A percentile compares a stretch with the other conserved stretches of the same genome.
phyloP scores from a whole-genome alignment of 23 red algal genomes.

The Chondrus crispus region DNA sequence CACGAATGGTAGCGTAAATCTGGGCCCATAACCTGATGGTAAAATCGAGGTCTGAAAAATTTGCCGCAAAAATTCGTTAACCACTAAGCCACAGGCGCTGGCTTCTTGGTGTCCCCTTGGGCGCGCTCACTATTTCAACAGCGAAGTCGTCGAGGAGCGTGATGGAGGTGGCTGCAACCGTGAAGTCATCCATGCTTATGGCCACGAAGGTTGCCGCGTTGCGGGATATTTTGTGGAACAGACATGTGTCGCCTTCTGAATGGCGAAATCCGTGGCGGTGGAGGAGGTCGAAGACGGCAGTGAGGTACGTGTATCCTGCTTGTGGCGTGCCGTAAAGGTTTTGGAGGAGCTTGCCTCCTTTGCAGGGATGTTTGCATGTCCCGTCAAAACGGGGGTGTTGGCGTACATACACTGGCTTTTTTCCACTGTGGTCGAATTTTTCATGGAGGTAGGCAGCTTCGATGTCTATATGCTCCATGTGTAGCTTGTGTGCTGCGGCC shows the following conservation, averaged over 20 bases:
- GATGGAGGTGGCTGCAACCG: not conserved
- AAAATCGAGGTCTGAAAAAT: too few relatives aligned
- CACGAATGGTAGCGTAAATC: too few relatives aligned
- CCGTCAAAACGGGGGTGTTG: conserved; percentile 19
- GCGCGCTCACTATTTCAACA: too few relatives aligned
- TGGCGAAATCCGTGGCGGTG: not conserved
- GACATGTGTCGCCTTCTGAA: not conserved
- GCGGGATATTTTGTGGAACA: not conserved
- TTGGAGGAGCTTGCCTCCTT: not conserved
- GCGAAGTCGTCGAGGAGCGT: not conserved
- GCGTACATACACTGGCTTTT: not conserved
- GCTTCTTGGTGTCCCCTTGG: too few relatives aligned
- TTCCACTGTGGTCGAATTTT: not conserved
- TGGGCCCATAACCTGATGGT: too few relatives aligned
- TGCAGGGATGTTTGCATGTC: not conserved
- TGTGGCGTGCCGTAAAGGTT: not conserved
- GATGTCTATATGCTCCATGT: conserved; percentile 35
- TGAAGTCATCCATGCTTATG: not conserved
- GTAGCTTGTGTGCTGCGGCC: not conserved
- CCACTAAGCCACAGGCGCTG: too few relatives aligned
- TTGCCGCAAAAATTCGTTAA: too few relatives aligned
- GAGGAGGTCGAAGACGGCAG: not conserved
- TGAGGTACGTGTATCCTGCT: not conserved
- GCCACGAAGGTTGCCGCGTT: not conserved
- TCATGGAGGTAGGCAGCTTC: conserved; percentile 28